Base-by-base conservation (phyloP, 345 rosid species). In the Moricandia moricandioides region DNA sequence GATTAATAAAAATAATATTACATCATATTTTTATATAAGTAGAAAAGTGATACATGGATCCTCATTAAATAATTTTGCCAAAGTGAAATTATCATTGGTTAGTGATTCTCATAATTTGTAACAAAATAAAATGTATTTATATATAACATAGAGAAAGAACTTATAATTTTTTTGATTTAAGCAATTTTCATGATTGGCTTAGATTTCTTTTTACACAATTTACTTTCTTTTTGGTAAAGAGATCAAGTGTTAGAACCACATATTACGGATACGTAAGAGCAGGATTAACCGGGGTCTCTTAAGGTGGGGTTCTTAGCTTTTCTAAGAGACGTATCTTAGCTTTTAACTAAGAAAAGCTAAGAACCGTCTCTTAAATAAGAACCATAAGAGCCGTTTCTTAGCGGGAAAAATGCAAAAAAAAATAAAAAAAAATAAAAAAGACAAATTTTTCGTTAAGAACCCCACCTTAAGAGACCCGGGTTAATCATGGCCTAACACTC, bases 161-260 rank as follows among this genome's bases (percentile, higher is more conserved):
- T 39, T 39, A 11, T 37, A 39, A 6, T 47, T 14, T 6, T 13
- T 47, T 47, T 47, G 8, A n/a, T n/a, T 47, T 18, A 47, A 47
- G n/a, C 52, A n/a, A n/a, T 47, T 47, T 21, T 47, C 52, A 17
- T 17, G 62, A 59, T 59, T 70, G 58, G 43, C 30, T 40, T 14
- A 70, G 10, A 18, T 55, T 8, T 16, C 57, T 73, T 24, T 8
- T 59, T 8, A 40, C 39, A 34, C 21, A 55, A 43, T 12, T n/a
- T 43, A 18, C 55, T 64, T 76, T 24, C 14, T 24, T 55, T 55
- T 70, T 56, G 14, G n/a, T 58, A 77, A 45, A 57, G 62, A 43
- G 34, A 33, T 55, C 60, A 1, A 40, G 8, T 7, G 60, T 40
- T 39, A 13, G 35, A 62, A 55, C 51, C 60, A 64, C 57, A 2